A percentile compares a stretch with the other conserved stretches of the same genome.
Evolutionary conservation across 2,329 filamentous ascomycete genomes (phyloP).

Genomic region (Pyrenochaeta sp.): DNA sequence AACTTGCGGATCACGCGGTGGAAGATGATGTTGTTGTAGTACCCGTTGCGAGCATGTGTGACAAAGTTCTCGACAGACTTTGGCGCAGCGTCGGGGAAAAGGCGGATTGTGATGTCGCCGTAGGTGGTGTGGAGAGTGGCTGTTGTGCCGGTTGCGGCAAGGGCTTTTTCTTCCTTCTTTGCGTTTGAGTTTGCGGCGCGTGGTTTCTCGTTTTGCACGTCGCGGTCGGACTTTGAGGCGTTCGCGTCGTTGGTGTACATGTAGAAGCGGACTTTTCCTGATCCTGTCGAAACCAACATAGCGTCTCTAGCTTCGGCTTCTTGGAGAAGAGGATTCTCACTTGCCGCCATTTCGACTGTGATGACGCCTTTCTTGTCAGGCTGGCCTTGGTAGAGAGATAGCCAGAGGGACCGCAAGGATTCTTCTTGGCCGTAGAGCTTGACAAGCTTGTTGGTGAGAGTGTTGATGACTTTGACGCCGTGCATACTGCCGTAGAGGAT

Average conservation of each 20-base stretch:
- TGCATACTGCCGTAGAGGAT: conserved; percentile 92
- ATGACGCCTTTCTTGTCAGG: conserved; percentile 93
- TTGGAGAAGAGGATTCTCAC: conserved; percentile 88
- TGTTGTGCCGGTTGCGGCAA: conserved; percentile 75
- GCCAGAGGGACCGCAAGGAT: conserved; percentile 80
- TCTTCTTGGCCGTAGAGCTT: conserved; percentile 92
- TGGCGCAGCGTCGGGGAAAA: conserved; percentile 92
- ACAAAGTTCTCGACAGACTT: conserved; percentile 98
- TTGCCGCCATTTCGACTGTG: conserved; percentile 97
- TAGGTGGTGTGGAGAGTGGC: conserved; percentile 91
- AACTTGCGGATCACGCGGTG: conserved; percentile 97
- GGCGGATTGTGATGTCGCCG: conserved; percentile 90
- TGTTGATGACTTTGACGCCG: conserved; percentile 95
- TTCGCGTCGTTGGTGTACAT: conserved; percentile 95
- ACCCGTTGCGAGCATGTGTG: conserved; percentile 85
- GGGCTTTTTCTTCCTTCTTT: conserved; percentile 62
- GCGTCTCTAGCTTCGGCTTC: conserved; percentile 92
- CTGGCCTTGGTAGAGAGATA: conserved; percentile 91
- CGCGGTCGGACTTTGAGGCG: conserved; percentile 65
- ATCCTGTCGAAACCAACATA: conserved; percentile 83
- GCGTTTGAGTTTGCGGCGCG: conserved; percentile 64
- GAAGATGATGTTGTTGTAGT: conserved; percentile 98
- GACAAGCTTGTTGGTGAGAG: conserved; percentile 89
- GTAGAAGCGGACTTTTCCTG: conserved; percentile 92
- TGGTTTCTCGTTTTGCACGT: conserved; percentile 95